Evolutionary conservation across 129 eudicot genomes (phyloP).

Genomic region (Saussurea involucrata): DNA sequence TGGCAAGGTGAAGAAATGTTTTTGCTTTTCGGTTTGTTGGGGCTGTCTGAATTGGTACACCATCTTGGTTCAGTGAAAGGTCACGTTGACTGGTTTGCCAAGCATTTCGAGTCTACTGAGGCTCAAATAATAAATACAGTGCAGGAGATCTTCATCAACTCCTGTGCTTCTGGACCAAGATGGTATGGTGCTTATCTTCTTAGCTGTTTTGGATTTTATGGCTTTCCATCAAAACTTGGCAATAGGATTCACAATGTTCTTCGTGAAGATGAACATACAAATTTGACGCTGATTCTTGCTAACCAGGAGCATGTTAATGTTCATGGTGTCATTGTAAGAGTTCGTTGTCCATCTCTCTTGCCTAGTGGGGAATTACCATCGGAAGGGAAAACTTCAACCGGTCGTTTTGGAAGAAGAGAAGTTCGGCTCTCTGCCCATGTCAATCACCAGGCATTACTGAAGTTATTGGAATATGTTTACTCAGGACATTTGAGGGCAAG

Average conservation of each 20-base stretch:
- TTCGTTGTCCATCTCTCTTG: conserved; percentile 71
- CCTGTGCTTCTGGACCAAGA: conserved; percentile 61
- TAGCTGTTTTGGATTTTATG: conserved; percentile 61
- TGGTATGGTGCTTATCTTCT: conserved; percentile 69
- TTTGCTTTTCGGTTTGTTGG: conserved; percentile 59
- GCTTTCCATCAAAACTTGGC: conserved; percentile 67
- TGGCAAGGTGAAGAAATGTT: conserved; percentile 78
- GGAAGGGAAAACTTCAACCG: conserved; percentile 21
- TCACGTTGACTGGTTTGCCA: conserved; percentile 19
- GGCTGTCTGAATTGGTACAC: conserved; percentile 62
- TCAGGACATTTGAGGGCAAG: conserved; percentile 61
- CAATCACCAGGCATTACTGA: conserved; percentile 50
- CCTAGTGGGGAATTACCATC: conserved; percentile 36
- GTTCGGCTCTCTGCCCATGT: conserved; percentile 72
- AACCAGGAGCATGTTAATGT: conserved; percentile 49
- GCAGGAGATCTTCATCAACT: conserved; percentile 35
- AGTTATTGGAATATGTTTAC: conserved; percentile 69
- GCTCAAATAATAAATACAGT: conserved; percentile 42
- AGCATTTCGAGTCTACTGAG: conserved; percentile 25
- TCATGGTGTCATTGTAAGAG: conserved; percentile 58
- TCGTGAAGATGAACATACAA: conserved; percentile 41
- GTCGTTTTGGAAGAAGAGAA: conserved; percentile 25
- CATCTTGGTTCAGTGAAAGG: conserved; percentile 23
- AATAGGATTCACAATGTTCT: conserved; percentile 45
- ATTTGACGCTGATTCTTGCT: conserved; percentile 54